phyloP scores from a whole-genome alignment of 1,284 basidiomycete species.

The Porogramme epimiltina region DNA sequence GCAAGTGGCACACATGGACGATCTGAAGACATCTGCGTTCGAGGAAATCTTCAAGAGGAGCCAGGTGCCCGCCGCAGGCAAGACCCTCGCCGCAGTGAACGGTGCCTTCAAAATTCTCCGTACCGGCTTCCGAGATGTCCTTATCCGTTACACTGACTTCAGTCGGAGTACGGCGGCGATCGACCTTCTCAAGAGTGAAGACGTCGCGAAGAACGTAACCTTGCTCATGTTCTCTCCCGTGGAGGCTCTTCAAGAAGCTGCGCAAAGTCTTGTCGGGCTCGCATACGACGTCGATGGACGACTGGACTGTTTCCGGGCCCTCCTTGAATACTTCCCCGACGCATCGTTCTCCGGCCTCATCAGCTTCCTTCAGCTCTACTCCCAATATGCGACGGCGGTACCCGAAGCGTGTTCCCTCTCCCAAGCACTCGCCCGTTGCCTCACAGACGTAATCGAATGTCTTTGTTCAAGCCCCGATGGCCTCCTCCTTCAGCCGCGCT shows the following conservation, averaged over 20 bases:
- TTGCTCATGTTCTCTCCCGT: constrained; percentile 81
- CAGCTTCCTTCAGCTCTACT: constrained; percentile 67
- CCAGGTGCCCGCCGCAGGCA: constrained; percentile 23
- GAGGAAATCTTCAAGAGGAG: constrained; percentile 37
- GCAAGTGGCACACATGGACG: constrained; percentile 66
- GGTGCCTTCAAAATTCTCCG: constrained; percentile 55
- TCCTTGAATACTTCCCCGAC: constrained; percentile 68
- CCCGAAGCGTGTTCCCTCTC: constrained; percentile 87
- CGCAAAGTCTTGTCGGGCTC: constrained; percentile 75
- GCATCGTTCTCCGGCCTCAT: constrained; percentile 71
- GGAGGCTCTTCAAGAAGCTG: constrained; percentile 70
- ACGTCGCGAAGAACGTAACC: constrained; percentile 59
- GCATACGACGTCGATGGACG: constrained; percentile 87
- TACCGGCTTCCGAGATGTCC: constrained; percentile 59
- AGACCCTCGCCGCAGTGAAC: constrained; percentile 56
- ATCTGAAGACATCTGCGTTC: constrained; percentile 55
- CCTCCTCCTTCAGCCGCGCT: constrained; percentile 60
- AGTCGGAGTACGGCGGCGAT: constrained; percentile 50
- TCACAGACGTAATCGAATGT: constrained; percentile 89
- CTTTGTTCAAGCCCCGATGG: constrained; percentile 77
- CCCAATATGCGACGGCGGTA: constrained; percentile 57
- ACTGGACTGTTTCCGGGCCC: constrained; percentile 79
- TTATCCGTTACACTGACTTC: constrained; percentile 66
- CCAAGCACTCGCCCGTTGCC: constrained; percentile 85
- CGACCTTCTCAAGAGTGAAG: constrained; percentile 52